Evolutionary conservation across 495 filamentous ascomycete genomes (phyloP).

Genomic region (Penicillium maclennaniae): DNA sequence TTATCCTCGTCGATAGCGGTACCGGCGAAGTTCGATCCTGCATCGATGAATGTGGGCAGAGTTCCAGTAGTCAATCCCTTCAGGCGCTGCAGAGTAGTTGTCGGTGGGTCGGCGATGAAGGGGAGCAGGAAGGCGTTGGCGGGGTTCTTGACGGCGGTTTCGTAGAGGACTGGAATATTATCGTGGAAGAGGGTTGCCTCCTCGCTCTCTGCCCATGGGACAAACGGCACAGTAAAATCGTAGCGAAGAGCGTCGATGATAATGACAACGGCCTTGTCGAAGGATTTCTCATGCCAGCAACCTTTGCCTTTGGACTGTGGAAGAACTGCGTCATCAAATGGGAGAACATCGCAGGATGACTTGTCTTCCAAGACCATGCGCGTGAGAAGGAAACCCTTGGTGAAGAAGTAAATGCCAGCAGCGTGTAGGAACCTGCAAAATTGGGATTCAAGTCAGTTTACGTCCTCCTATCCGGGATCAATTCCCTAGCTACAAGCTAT

Average conservation of each 20-base stretch:
- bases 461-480: neutral
- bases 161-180: slow-evolving; percentile 78
- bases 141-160: slow-evolving; percentile 67
- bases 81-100: slow-evolving; percentile 83
- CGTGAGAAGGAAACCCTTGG: slow-evolving; percentile 94
- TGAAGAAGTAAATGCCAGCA: slow-evolving; percentile 85
- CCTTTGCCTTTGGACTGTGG: slow-evolving; percentile 51
- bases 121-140: slow-evolving; percentile 83
- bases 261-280: slow-evolving; percentile 85
- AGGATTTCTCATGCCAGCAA: slow-evolving; percentile 94
- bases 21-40: slow-evolving; percentile 91
- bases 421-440: slow-evolving; percentile 62
- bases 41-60: slow-evolving; percentile 88
- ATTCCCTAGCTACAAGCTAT: neutral
- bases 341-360: slow-evolving; percentile 73
- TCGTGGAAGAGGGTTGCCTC: slow-evolving; percentile 76
- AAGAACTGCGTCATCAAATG: slow-evolving; percentile 48
- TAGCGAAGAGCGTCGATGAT: slow-evolving; percentile 93
- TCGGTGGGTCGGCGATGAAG: slow-evolving; percentile 97
- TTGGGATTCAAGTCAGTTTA: slow-evolving; percentile 1
- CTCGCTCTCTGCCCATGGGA: slow-evolving; percentile 44
- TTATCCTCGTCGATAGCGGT: slow-evolving; percentile 99
- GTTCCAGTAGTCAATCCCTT: slow-evolving; percentile 96
- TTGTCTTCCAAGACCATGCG: slow-evolving; percentile 84
- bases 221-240: slow-evolving; percentile 88